phyloP scores from a whole-genome alignment of 129 eudicot genomes.

The Artemisia tridentata region DNA sequence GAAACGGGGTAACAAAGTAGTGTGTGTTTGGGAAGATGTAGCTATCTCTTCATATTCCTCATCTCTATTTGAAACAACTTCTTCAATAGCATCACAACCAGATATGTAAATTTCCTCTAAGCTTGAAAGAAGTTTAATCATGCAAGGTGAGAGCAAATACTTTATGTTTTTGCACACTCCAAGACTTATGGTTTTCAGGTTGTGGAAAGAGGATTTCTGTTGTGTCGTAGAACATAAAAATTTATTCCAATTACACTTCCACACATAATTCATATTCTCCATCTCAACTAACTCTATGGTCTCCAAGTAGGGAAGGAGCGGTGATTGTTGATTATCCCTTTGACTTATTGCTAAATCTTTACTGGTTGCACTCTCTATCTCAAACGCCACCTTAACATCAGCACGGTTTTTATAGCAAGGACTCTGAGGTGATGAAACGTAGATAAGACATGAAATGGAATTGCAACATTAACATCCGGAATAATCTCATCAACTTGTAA shows the following conservation, averaged over 20 bases:
- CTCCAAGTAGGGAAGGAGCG: not conserved
- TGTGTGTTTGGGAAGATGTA: no score
- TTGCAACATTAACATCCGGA: not conserved
- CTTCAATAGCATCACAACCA: no score
- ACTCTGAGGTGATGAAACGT: not conserved
- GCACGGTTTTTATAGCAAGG: not conserved
- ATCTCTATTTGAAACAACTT: no score
- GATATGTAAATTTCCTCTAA: not conserved
- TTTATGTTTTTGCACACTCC: no score
- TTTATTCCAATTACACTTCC: not conserved
- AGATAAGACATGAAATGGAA: slow-evolving; percentile 9
- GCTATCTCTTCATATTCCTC: not conserved
- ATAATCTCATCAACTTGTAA: not conserved
- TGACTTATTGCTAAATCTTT: not conserved
- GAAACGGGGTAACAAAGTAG: no score
- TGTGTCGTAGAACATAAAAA: no score
- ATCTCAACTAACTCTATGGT: not conserved
- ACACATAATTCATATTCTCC: slow-evolving; percentile 14
- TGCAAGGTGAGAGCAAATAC: no score
- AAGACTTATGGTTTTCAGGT: no score
- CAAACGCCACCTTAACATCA: slow-evolving; percentile 13
- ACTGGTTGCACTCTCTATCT: not conserved
- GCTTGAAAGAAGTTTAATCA: not conserved
- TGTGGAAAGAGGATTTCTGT: no score
- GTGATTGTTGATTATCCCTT: not conserved